Evolutionary conservation across 2,329 filamentous ascomycete species (phyloP).

Genomic region (Akanthomyces dipterigenus): DNA sequence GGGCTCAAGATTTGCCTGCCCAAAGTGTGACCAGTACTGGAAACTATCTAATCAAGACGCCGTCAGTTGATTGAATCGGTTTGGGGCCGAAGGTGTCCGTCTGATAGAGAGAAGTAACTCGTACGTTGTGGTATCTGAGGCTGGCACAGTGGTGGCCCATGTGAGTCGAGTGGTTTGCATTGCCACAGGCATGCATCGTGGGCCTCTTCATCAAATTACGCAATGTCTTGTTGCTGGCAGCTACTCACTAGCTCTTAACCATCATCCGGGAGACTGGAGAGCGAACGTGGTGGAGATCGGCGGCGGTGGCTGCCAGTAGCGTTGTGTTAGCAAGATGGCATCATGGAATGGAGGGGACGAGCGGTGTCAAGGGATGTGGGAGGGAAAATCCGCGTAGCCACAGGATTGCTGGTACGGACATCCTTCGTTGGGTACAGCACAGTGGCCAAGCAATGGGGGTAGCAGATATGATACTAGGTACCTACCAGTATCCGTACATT

Average conservation of each 20-base stretch:
- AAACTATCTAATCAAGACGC: neutral
- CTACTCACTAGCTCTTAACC: neutral
- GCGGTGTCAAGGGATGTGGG: conserved; percentile 1
- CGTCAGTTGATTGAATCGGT: neutral
- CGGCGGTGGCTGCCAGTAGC: neutral
- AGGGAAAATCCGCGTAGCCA: neutral
- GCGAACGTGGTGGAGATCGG: neutral
- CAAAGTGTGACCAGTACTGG: neutral
- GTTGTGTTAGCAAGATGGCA: neutral
- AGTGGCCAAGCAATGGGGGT: too few species aligned
- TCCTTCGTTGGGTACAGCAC: too few species aligned
- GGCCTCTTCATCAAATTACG: neutral
- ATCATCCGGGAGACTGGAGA: neutral
- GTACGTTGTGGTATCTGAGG: neutral
- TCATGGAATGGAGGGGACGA: neutral
- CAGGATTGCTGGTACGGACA: too few species aligned
- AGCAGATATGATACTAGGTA: neutral
- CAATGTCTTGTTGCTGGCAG: neutral
- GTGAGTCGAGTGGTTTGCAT: neutral
- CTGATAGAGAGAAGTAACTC: neutral
- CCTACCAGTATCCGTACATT: too few species aligned
- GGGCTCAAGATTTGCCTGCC: conserved; percentile 1
- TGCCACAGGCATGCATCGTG: neutral
- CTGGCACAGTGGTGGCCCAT: neutral
- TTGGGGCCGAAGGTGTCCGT: neutral